These are phyloP conservation scores for Plenodomus biglobosus DNA, from an alignment of 2,329 filamentous ascomycete species.

Conservation along the genomic window DNA sequence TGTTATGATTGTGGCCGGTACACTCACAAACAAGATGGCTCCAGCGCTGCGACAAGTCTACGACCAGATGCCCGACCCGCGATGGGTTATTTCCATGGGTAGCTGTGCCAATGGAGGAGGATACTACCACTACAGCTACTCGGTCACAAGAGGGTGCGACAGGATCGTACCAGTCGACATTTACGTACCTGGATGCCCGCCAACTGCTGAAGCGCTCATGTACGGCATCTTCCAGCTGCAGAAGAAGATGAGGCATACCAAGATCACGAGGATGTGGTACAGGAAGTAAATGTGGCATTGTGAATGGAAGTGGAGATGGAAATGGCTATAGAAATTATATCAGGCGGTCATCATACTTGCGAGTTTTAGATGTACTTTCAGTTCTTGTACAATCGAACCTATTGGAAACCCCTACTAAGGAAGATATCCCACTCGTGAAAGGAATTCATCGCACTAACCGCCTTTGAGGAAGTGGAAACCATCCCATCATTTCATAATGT, in stretches of 20 bases:
- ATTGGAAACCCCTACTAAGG: neutral
- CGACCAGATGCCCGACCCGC: conserved; percentile 92
- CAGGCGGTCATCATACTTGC: conserved; percentile 22
- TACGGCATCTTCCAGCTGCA: conserved; percentile 74
- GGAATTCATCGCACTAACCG: too few species aligned
- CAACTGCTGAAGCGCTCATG: conserved; percentile 57
- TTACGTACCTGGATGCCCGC: conserved; percentile 74
- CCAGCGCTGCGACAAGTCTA: conserved; percentile 87
- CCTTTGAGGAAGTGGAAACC: too few species aligned
- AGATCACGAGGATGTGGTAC: conserved; percentile 62
- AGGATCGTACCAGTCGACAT: conserved; percentile 81
- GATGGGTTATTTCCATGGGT: conserved; percentile 85
- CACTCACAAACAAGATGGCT: conserved; percentile 95
- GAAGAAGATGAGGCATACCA: conserved; percentile 70
- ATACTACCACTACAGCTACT: conserved; percentile 87
- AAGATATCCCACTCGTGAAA: neutral
- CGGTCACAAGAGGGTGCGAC: conserved; percentile 75
- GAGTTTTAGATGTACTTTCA: conserved; percentile 7
- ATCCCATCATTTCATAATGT: too few species aligned
- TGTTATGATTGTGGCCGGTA: conserved; percentile 93
- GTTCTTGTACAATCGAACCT: conserved; percentile 25
- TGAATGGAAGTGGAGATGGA: conserved; percentile 5
- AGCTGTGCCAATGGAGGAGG: conserved; percentile 82
- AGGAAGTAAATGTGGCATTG: conserved; percentile 47
- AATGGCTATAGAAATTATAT: conserved; percentile 5